Evolutionary conservation across 495 filamentous ascomycete species (phyloP).

Genomic region (Aspergillus affinis): DNA sequence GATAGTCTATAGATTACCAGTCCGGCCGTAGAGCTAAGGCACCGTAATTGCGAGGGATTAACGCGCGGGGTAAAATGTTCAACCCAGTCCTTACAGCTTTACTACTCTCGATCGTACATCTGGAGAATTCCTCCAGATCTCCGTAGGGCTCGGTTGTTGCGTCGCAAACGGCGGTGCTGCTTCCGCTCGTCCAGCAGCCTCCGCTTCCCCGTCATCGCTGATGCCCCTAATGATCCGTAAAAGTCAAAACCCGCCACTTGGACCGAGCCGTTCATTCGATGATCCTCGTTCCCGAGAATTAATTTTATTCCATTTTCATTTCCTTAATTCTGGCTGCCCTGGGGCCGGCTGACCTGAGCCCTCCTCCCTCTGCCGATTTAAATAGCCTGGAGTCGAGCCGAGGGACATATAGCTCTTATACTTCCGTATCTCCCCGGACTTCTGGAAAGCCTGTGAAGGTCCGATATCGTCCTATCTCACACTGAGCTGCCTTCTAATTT

Average conservation of each 20-base stretch:
- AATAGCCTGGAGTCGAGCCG: slow-evolving; percentile 18
- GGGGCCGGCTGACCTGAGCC: neutral
- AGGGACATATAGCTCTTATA: slow-evolving; percentile 23
- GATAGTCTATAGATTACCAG: too few relatives aligned
- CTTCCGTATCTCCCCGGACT: slow-evolving; percentile 30
- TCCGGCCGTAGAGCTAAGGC: too few relatives aligned
- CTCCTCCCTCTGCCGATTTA: slow-evolving; percentile 8
- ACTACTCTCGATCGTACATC: too few relatives aligned
- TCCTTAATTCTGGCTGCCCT: neutral
- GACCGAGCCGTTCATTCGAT: slow-evolving; percentile 22
- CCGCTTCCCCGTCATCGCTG: slow-evolving; percentile 42
- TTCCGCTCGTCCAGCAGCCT: slow-evolving; percentile 49
- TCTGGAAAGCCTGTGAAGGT: slow-evolving; percentile 18
- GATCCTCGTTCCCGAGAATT: slow-evolving; percentile 26
- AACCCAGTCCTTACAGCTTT: too few relatives aligned
- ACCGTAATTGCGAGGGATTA: too few relatives aligned
- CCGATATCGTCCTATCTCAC: slow-evolving; percentile 22
- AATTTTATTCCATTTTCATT: slow-evolving; percentile 11
- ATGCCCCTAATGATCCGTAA: neutral
- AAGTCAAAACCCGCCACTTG: slow-evolving; percentile 32
- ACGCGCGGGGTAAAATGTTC: neutral
- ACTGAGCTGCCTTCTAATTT: slow-evolving; percentile 6
- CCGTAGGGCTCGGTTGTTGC: neutral
- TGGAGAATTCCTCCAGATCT: too few relatives aligned
- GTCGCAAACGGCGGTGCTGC: slow-evolving; percentile 16